phyloP scores from a whole-genome alignment of 1,139 yeast species.

The Zhuliangozyma blackwelliae region DNA sequence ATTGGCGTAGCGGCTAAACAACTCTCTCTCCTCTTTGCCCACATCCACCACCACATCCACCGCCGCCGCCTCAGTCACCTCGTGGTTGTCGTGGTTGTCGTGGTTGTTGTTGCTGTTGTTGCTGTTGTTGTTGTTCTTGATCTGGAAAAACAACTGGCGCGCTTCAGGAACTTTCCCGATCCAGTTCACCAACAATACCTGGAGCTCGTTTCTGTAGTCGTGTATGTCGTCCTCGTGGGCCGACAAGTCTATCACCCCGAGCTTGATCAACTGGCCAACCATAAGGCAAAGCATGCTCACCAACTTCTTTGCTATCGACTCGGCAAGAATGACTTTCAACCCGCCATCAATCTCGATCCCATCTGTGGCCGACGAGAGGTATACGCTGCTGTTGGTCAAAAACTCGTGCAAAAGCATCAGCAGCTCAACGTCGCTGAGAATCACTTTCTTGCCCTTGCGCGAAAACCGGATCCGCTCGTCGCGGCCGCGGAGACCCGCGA shows the following conservation, averaged over 20 bases:
- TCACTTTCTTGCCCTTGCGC: slow-evolving; percentile 46
- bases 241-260: slow-evolving; percentile 38
- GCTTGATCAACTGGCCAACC: slow-evolving; percentile 47
- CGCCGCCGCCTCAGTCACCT: too few species aligned
- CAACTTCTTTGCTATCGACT: slow-evolving; percentile 44
- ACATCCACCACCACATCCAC: too few species aligned
- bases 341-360: slow-evolving; percentile 35
- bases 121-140: slow-evolving; percentile 25
- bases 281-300: slow-evolving; percentile 57
- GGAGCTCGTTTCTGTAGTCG: slow-evolving; percentile 55
- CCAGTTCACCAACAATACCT: slow-evolving; percentile 57
- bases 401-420: slow-evolving; percentile 70
- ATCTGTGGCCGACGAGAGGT: slow-evolving; percentile 36
- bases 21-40: slow-evolving; percentile 1
- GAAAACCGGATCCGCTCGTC: slow-evolving; percentile 41
- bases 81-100: too few species aligned
- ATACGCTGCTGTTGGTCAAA: slow-evolving; percentile 50
- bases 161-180: slow-evolving; percentile 47
- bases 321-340: slow-evolving; percentile 30
- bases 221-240: slow-evolving; percentile 26
- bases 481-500: slow-evolving; percentile 51
- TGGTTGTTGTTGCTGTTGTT: too few species aligned
- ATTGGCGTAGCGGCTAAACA: slow-evolving; percentile 12
- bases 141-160: slow-evolving; percentile 32
- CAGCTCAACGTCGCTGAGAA: slow-evolving; percentile 52